Percentiles rank a stretch among this genome's conserved stretches.
Conservation (phyloP, 2,329 filamentous ascomycete genomes). For the Aspergillus hiratsukae region DNA sequence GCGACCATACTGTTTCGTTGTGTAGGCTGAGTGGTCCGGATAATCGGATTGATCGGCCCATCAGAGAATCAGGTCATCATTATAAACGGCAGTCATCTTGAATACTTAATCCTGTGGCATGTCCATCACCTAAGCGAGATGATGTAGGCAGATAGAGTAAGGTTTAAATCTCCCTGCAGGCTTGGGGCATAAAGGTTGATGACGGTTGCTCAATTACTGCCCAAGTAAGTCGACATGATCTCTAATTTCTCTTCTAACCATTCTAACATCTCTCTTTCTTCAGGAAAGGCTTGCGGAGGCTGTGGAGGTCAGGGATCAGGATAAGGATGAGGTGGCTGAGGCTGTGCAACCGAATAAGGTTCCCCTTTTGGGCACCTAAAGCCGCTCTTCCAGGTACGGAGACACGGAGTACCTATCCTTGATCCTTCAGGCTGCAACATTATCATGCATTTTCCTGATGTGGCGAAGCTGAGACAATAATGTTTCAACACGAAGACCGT, state of each 20-base stretch:
- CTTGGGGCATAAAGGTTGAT: neutral
- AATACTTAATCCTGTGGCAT: neutral
- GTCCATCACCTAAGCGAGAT: neutral
- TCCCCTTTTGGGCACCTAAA: neutral
- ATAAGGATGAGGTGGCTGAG: neutral
- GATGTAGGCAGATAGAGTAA: neutral
- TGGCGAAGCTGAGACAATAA: neutral
- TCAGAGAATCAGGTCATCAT: neutral
- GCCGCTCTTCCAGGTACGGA: neutral
- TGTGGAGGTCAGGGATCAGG: neutral
- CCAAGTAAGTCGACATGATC: neutral
- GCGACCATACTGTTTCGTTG: slow-evolving; percentile 2
- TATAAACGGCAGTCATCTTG: neutral
- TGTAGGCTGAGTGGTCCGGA: neutral
- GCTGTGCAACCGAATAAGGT: neutral
- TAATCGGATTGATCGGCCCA: neutral
- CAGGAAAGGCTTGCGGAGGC: neutral
- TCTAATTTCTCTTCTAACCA: neutral
- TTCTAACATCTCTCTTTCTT: too few relatives aligned
- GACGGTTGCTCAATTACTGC: too few relatives aligned
- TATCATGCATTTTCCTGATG: neutral
- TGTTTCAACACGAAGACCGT: neutral
- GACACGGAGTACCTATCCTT: neutral
- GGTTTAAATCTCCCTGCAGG: neutral
- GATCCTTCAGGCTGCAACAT: neutral